Evolutionary conservation across 305 asterid genomes (phyloP).

Genomic region (Lippia alba): DNA sequence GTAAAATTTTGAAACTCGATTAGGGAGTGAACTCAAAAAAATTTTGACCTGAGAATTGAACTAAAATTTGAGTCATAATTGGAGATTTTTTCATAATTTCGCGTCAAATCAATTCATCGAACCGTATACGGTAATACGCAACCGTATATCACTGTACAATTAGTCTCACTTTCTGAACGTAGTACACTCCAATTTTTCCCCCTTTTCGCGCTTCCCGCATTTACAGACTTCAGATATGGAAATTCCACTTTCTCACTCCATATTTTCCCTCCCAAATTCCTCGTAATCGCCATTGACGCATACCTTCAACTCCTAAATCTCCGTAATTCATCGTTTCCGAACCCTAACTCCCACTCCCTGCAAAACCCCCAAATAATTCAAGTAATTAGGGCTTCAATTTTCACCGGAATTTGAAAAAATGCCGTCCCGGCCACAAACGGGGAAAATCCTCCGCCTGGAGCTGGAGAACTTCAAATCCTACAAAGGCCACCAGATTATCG

Average conservation of each 20-base stretch:
- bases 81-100: no score
- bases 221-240: conserved; percentile 1
- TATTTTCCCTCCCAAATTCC: conserved; percentile 33
- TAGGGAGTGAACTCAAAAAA: no score
- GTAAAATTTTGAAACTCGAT: no score
- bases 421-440: conserved; percentile 57
- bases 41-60: no score
- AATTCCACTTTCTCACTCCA: conserved; percentile 9
- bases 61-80: no score
- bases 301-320: conserved; percentile 23
- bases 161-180: no score
- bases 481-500: conserved; percentile 88
- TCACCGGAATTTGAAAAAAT: conserved; percentile 38
- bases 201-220: conserved; percentile 14
- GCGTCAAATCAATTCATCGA: no score
- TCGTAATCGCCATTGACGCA: conserved; percentile 20
- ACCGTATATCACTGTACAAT: background rate
- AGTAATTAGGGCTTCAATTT: conserved; percentile 34
- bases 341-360: conserved; percentile 28
- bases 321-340: conserved; percentile 20
- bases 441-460: conserved; percentile 86
- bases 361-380: conserved; percentile 35
- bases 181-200: background rate
- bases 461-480: conserved; percentile 92
- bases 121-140: no score